These are phyloP conservation scores for Silene vulgaris DNA, from an alignment of 179 eudicot species.

Conservation along the genomic window DNA sequence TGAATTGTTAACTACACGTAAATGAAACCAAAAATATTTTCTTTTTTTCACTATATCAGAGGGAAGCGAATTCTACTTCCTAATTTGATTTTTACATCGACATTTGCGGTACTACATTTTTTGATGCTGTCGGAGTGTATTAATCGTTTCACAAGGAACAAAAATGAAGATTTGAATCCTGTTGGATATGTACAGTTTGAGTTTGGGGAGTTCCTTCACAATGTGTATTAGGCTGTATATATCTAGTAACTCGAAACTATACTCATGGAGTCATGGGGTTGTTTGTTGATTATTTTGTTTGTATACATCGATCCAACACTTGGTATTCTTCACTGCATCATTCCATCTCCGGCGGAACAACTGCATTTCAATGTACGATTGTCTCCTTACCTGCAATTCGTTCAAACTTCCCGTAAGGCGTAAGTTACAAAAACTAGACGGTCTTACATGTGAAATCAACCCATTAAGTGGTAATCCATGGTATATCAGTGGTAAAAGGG, in stretches of 20 bases:
- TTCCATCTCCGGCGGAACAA: conserved; percentile 35
- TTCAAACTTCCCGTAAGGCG: not conserved
- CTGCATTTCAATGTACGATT: conserved; percentile 37
- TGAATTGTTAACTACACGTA: no score
- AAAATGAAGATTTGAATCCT: not conserved
- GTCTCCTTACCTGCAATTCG: conserved; percentile 33
- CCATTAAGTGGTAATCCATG: not conserved
- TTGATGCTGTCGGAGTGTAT: not conserved
- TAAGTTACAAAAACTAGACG: not conserved
- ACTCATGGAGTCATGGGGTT: not conserved
- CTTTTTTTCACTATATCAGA: not conserved
- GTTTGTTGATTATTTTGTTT: conserved; percentile 18
- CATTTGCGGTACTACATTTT: not conserved
- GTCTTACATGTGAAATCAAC: not conserved
- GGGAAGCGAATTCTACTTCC: not conserved
- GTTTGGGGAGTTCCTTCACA: conserved; percentile 10
- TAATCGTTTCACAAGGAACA: not conserved
- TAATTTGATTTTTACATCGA: not conserved
- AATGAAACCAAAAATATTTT: no score
- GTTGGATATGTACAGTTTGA: not conserved
- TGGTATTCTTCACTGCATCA: conserved; percentile 32
- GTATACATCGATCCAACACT: conserved; percentile 37
- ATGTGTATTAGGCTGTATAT: conserved; percentile 3
- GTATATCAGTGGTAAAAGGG: no score
- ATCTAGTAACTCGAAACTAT: not conserved